Evolutionary conservation across 2,329 filamentous ascomycete species (phyloP).

Genomic region (Cordyceps farinosa): DNA sequence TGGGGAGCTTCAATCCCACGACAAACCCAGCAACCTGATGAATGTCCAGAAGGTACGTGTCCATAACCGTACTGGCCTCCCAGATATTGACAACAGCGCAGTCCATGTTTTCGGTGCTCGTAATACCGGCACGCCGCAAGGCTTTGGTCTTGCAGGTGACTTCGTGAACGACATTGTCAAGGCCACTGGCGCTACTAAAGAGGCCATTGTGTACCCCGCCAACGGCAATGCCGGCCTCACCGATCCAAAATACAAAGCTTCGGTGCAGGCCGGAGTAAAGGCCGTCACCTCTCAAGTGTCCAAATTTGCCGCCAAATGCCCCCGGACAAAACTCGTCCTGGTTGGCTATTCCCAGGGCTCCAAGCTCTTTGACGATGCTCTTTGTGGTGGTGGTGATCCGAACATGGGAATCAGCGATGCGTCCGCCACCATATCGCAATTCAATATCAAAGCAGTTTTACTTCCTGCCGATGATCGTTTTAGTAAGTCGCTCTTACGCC

Average conservation of each 20-base stretch:
- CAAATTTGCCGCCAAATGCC: neutral
- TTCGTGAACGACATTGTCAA: neutral
- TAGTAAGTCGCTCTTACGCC: neutral
- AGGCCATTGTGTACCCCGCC: neutral
- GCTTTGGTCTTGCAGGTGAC: neutral
- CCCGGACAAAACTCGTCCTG: neutral
- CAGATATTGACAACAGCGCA: neutral
- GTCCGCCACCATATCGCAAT: neutral
- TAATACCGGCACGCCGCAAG: neutral
- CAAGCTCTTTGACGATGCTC: neutral
- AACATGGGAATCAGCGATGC: neutral
- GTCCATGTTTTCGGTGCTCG: neutral
- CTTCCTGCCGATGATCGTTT: neutral
- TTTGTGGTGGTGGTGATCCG: neutral
- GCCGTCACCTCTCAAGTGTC: neutral
- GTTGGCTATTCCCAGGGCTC: neutral
- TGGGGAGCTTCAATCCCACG: neutral
- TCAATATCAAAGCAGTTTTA: neutral
- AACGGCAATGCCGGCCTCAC: neutral
- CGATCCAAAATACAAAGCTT: neutral
- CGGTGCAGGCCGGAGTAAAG: neutral
- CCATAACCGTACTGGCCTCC: too few species aligned
- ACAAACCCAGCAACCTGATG: neutral
- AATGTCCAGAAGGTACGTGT: neutral
- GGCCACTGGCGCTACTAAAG: neutral